Percentiles rank a stretch among this genome's conserved stretches.
Evolutionary conservation across 352 stramenopile species (phyloP).

Genomic region (Thalassiosira mediterranea): DNA sequence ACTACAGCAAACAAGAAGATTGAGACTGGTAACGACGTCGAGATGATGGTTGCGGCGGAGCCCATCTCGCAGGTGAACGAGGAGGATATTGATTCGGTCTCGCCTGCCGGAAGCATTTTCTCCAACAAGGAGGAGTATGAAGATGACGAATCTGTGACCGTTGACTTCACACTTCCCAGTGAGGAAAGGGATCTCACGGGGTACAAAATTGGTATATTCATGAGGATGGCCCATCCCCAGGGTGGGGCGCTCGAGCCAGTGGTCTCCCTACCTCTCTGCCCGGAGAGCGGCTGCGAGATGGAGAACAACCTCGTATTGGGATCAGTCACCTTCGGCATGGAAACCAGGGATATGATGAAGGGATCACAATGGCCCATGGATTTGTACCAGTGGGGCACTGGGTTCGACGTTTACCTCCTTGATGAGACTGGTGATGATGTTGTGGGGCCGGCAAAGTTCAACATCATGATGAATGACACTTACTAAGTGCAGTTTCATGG

Average conservation of each 20-base stretch:
- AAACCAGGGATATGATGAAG: neutral
- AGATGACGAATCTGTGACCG: neutral
- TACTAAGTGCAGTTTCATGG: neutral
- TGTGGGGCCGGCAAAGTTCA: conserved; percentile 3
- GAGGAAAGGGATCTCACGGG: neutral
- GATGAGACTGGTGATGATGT: conserved; percentile 2
- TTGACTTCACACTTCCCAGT: conserved; percentile 4
- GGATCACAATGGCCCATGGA: conserved; percentile 5
- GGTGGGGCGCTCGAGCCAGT: neutral
- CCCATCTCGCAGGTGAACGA: too few relatives aligned
- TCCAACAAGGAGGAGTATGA: conserved; percentile 12
- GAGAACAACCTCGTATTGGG: neutral
- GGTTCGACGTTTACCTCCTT: conserved; percentile 5
- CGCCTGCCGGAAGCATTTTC: too few relatives aligned
- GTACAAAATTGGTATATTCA: conserved; percentile 1
- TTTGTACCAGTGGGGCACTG: conserved; percentile 6
- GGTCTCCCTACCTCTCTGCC: conserved; percentile 4
- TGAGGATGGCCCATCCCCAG: neutral
- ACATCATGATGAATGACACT: neutral
- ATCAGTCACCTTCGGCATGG: conserved; percentile 1
- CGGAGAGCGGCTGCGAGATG: neutral
- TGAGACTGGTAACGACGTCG: neutral
- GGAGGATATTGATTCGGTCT: too few relatives aligned
- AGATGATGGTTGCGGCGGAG: neutral
- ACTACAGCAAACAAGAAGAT: neutral